Conservation (phyloP, 2,329 filamentous ascomycete genomes). For the Thelonectria olida region DNA sequence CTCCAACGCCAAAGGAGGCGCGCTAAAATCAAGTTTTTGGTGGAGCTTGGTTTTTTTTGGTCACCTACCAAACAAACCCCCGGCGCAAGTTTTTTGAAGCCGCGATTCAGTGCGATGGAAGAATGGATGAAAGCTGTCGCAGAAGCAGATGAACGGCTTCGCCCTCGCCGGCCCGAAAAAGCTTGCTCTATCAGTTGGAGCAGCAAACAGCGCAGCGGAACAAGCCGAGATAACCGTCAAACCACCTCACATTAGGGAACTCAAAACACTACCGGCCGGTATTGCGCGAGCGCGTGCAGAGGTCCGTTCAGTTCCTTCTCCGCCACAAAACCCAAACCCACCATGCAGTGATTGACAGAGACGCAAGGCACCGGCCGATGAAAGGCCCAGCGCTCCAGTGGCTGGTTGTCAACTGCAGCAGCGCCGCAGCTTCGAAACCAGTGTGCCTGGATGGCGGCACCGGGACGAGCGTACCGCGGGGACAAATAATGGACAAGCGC, state of each 20-base stretch:
- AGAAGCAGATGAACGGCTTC: not conserved
- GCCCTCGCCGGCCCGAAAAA: not conserved
- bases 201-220: not conserved
- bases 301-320: slow-evolving; percentile 4
- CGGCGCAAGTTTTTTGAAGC: not conserved
- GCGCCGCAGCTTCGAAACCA: slow-evolving; percentile 3
- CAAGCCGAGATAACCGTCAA: not conserved
- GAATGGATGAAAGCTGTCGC: no score
- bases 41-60: slow-evolving; percentile 6
- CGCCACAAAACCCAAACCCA: slow-evolving; percentile 6
- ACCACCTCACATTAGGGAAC: not conserved
- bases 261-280: not conserved
- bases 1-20: slow-evolving; percentile 21
- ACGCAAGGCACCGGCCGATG: slow-evolving; percentile 20
- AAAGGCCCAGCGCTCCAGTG: not conserved
- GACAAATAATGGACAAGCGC: not conserved
- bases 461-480: slow-evolving; percentile 7
- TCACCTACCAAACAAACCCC: not conserved
- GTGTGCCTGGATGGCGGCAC: slow-evolving; percentile 13
- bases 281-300: not conserved
- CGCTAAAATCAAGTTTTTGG: slow-evolving; percentile 8
- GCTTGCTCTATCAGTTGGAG: not conserved
- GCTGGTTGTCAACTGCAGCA: slow-evolving; percentile 10
- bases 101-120: no score
- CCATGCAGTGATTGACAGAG: slow-evolving; percentile 10